phyloP scores from a whole-genome alignment of 2,329 filamentous ascomycete species.

The Fusarium guadeloupense region DNA sequence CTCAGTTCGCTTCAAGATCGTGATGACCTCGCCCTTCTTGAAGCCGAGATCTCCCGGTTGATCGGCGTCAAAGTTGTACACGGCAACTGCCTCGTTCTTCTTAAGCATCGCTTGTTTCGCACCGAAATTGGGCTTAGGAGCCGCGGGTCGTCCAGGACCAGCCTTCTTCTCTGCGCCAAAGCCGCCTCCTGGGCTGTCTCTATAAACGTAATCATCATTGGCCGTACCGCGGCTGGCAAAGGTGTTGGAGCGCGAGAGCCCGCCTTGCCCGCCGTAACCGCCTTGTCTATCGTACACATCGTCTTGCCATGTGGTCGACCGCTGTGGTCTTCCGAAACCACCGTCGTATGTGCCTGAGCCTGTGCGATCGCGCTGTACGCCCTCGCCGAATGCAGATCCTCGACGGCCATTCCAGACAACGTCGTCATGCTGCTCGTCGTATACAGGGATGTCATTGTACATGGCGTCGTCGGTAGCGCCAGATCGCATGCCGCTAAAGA shows the following conservation, averaged over 20 bases:
- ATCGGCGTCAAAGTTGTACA: conserved; percentile 94
- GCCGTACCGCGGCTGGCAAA: conserved; percentile 54
- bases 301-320: conserved; percentile 78
- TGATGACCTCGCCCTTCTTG: conserved; percentile 97
- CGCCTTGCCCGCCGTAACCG: conserved; percentile 48
- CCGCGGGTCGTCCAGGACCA: conserved; percentile 80
- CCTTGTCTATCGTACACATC: conserved; percentile 74
- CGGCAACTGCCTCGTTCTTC: conserved; percentile 85
- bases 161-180: conserved; percentile 50
- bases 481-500: conserved; percentile 75
- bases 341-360: conserved; percentile 53
- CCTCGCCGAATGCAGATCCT: conserved; percentile 76
- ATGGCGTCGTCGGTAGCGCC: conserved; percentile 67
- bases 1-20: conserved; percentile 92
- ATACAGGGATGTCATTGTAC: conserved; percentile 95
- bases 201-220: conserved; percentile 63
- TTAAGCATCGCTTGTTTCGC: conserved; percentile 64
- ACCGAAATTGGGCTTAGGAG: conserved; percentile 87
- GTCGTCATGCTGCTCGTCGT: conserved; percentile 83
- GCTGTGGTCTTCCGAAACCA: conserved; percentile 65
- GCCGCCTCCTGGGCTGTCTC: conserved; percentile 53
- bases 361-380: conserved; percentile 52
- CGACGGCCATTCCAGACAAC: conserved; percentile 83
- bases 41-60: conserved; percentile 93
- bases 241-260: conserved; percentile 61